phyloP scores from a whole-genome alignment of 352 stramenopile species.

The Thalassiosira oceanica region DNA sequence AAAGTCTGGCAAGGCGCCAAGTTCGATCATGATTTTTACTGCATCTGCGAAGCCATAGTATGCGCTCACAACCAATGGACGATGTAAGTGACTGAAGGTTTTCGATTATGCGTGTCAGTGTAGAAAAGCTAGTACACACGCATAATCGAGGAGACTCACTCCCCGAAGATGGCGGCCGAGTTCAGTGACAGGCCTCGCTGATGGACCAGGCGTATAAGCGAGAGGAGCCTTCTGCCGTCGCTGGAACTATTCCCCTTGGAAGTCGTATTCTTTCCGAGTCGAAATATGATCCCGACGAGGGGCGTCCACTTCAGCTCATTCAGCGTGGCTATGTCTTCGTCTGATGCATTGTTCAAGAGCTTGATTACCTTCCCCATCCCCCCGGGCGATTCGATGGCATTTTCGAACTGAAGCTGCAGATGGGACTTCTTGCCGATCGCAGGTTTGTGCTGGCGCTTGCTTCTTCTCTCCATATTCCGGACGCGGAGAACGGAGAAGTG shows the following conservation, averaged over 20 bases:
- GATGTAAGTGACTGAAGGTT: slow-evolving; percentile 15
- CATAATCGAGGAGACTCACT: too few relatives aligned
- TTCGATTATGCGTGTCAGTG: too few relatives aligned
- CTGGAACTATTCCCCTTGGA: slow-evolving; percentile 15
- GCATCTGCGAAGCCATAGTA: slow-evolving; percentile 31
- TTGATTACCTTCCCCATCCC: slow-evolving; percentile 24
- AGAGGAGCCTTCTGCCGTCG: slow-evolving; percentile 16
- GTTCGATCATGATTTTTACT: slow-evolving; percentile 17
- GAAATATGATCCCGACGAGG: slow-evolving; percentile 32
- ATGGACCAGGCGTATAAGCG: slow-evolving; percentile 15
- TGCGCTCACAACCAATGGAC: slow-evolving; percentile 24
- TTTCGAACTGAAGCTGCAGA: slow-evolving; percentile 24
- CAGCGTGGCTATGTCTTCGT: slow-evolving; percentile 16
- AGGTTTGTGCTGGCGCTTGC: too few relatives aligned
- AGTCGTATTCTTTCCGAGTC: slow-evolving; percentile 30
- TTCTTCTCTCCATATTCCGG: too few relatives aligned
- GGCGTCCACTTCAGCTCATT: slow-evolving; percentile 29
- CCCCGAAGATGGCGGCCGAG: slow-evolving; percentile 20
- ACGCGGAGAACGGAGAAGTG: too few relatives aligned
- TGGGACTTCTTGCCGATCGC: slow-evolving; percentile 4
- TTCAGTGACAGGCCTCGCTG: slow-evolving; percentile 19
- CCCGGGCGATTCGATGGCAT: slow-evolving; percentile 26
- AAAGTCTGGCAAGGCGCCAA: slow-evolving; percentile 19
- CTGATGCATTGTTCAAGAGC: slow-evolving; percentile 11
- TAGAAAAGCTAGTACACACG: too few relatives aligned